phyloP scores from a whole-genome alignment of 2,329 filamentous ascomycete genomes.

The Trichophyton schoenleinii region DNA sequence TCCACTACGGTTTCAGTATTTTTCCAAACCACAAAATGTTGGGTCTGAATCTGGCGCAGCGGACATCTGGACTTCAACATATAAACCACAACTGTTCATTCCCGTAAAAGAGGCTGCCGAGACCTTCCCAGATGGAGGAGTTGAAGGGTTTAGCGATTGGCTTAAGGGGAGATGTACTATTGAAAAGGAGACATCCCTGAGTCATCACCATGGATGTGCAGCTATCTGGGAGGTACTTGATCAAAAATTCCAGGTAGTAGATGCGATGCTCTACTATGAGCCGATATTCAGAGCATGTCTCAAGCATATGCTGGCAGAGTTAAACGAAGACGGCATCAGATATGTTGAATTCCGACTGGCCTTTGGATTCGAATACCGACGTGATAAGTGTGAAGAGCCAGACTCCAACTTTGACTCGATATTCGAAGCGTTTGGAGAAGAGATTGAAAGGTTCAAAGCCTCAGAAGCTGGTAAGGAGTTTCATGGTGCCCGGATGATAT shows the following conservation, averaged over 20 bases:
- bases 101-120: slow-evolving; percentile 52
- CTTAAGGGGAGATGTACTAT: slow-evolving; percentile 61
- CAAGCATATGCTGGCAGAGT: slow-evolving; percentile 54
- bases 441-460: slow-evolving; percentile 62
- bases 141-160: slow-evolving; percentile 62
- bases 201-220: slow-evolving; percentile 70
- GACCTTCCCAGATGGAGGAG: slow-evolving; percentile 59
- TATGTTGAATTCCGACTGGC: slow-evolving; percentile 74
- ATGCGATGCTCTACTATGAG: slow-evolving; percentile 76
- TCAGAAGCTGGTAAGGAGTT: slow-evolving; percentile 61
- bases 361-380: slow-evolving; percentile 57
- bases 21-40: slow-evolving; percentile 25
- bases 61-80: slow-evolving; percentile 51
- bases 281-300: slow-evolving; percentile 73
- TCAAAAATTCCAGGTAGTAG: slow-evolving; percentile 60
- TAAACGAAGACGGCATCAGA: slow-evolving; percentile 65
- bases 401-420: slow-evolving; percentile 58
- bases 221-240: slow-evolving; percentile 75
- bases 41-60: slow-evolving; percentile 22
- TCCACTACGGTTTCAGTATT: slow-evolving; percentile 51
- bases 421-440: slow-evolving; percentile 62
- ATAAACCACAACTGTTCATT: slow-evolving; percentile 47
- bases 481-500: slow-evolving; percentile 75
- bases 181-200: slow-evolving; percentile 58
- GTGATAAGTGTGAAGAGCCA: slow-evolving; percentile 49